These are phyloP conservation scores for Pelagophyceae sp. DNA, from an alignment of 352 stramenopile genomes.

Conservation along the genomic window DNA sequence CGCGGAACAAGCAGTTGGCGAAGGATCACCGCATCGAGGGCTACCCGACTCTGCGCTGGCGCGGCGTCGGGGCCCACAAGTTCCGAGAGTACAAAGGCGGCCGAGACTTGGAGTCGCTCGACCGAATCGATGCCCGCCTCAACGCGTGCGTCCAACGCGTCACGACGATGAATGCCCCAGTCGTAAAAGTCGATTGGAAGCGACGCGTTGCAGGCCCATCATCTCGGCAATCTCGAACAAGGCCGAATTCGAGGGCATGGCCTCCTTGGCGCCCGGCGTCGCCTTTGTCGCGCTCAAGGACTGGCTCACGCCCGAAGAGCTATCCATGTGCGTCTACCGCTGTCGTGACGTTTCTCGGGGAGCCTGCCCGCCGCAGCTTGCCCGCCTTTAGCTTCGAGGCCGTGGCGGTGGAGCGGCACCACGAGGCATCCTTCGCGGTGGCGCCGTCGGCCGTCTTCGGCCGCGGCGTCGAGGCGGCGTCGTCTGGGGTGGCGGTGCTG, in stretches of 20 bases:
- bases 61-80: background rate
- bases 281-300: background rate
- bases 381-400: no score
- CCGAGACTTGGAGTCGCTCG: background rate
- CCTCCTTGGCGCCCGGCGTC: background rate
- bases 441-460: background rate
- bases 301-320: background rate
- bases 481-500: background rate
- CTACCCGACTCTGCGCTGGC: slow-evolving; percentile 3
- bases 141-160: background rate
- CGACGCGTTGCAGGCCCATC: no score
- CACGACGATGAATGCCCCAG: no score
- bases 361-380: no score
- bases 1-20: background rate
- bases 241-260: background rate
- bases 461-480: background rate
- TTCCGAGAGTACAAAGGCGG: background rate
- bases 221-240: background rate
- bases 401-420: background rate
- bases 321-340: no score
- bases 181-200: no score
- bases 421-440: slow-evolving; percentile 2
- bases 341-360: no score
- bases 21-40: background rate
- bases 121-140: background rate